These are phyloP conservation scores for Nakazawaea sp. DNA, from an alignment of 805 yeast genomes.

Conservation along the genomic window DNA sequence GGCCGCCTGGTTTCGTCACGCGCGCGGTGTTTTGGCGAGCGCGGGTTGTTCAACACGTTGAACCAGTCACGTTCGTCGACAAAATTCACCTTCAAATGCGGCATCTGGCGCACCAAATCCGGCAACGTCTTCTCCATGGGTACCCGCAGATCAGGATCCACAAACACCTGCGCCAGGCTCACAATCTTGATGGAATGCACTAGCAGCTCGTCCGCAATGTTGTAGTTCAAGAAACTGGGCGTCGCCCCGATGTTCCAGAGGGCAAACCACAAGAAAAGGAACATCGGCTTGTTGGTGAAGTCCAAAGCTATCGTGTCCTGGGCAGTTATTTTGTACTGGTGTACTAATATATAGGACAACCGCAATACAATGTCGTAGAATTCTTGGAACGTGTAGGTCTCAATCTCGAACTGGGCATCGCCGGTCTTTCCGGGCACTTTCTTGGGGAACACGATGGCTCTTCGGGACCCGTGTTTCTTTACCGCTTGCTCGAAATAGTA, in stretches of 20 bases:
- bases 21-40: conserved; percentile 46
- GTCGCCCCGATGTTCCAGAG: conserved; percentile 87
- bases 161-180: conserved; percentile 54
- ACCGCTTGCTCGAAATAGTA: conserved; percentile 59
- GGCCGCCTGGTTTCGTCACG: conserved; percentile 52
- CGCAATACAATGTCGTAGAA: conserved; percentile 59
- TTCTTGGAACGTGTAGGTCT: conserved; percentile 61
- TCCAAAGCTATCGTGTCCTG: conserved; percentile 70
- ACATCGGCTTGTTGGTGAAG: conserved; percentile 78
- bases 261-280: conserved; percentile 75
- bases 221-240: conserved; percentile 84
- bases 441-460: conserved; percentile 61
- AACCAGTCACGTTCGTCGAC: conserved; percentile 40
- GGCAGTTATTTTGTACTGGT: conserved; percentile 55
- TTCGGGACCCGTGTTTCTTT: conserved; percentile 35
- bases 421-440: conserved; percentile 34
- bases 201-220: conserved; percentile 64
- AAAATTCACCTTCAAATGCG: conserved; percentile 37
- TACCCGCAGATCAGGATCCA: conserved; percentile 62
- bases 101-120: conserved; percentile 28
- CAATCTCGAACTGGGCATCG: conserved; percentile 54
- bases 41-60: conserved; percentile 30
- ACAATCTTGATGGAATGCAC: conserved; percentile 75
- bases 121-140: conserved; percentile 39
- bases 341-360: conserved; percentile 56